Evolutionary conservation across 2,329 filamentous ascomycete genomes (phyloP).

Genomic region (Alternaria sp.): DNA sequence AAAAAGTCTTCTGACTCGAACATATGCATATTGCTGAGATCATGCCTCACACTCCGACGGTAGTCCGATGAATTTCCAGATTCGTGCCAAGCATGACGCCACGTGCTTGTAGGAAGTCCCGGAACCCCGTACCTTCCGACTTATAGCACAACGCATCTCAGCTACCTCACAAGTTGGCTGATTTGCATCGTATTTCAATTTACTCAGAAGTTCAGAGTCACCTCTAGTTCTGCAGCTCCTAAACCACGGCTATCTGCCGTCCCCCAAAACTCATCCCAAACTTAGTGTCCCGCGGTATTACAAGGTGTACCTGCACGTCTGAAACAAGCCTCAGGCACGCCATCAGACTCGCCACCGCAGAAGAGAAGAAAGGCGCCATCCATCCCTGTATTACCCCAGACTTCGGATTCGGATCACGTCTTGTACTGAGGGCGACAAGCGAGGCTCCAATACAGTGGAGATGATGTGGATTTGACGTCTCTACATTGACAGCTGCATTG

Average conservation of each 20-base stretch:
- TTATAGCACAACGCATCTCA: background rate
- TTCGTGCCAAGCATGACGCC: conserved; percentile 5
- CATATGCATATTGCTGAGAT: background rate
- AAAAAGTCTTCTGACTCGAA: background rate
- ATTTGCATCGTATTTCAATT: background rate
- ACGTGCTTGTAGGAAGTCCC: background rate
- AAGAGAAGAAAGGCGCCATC: background rate
- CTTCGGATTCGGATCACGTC: conserved; percentile 1
- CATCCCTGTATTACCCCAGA: background rate
- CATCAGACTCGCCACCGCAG: conserved; percentile 1
- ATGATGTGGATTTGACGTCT: background rate
- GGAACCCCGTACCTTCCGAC: background rate
- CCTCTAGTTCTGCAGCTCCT: background rate
- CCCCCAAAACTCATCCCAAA: conserved; percentile 13
- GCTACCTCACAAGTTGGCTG: background rate
- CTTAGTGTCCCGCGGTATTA: background rate
- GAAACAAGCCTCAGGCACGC: conserved; percentile 15
- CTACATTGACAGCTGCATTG: background rate
- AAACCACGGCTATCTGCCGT: background rate
- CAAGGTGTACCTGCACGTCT: conserved; percentile 12
- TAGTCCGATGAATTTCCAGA: background rate
- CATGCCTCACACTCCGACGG: background rate
- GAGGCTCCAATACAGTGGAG: background rate
- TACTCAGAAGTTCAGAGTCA: background rate
- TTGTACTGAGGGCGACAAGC: background rate